A percentile compares a stretch with the other conserved stretches of the same genome.
Conservation (phyloP, 2,329 filamentous ascomycete genomes). For the Colletotrichum sp. region DNA sequence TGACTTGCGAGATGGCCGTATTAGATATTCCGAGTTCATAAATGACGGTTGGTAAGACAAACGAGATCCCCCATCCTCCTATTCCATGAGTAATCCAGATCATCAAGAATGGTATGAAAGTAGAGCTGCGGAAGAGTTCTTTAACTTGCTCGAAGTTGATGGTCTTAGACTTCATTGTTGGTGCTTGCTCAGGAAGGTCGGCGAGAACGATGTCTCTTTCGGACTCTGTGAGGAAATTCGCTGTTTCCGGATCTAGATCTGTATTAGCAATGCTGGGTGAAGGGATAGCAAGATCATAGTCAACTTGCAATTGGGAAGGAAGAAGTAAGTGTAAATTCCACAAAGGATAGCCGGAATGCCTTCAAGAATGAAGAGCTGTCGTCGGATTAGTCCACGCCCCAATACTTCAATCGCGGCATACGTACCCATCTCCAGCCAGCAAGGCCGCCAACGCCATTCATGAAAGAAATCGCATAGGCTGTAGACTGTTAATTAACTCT, state of each 20-base stretch:
- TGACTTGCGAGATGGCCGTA: constrained; percentile 30
- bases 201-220: constrained; percentile 23
- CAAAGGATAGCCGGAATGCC: constrained; percentile 28
- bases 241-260: constrained; percentile 26
- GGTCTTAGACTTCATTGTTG: constrained; percentile 25
- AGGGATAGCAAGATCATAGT: background rate
- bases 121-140: constrained; percentile 23
- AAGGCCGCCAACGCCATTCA: constrained; percentile 26
- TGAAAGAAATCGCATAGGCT: constrained; percentile 31
- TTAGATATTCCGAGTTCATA: constrained; percentile 31
- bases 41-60: constrained; percentile 30
- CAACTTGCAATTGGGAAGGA: constrained; percentile 26
- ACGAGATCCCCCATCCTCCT: constrained; percentile 30
- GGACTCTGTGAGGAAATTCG: constrained; percentile 23
- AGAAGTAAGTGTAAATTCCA: constrained; percentile 27
- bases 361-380: constrained; percentile 29
- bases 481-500: background rate
- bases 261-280: background rate
- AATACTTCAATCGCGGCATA: background rate
- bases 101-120: constrained; percentile 27
- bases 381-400: background rate
- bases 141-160: constrained; percentile 25
- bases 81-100: constrained; percentile 32
- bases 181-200: constrained; percentile 27
- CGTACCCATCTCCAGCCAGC: constrained; percentile 30